Evolutionary conservation across 371 early-diverging fungal species (phyloP).

Genomic region (Apophysomyces ossiformis): DNA sequence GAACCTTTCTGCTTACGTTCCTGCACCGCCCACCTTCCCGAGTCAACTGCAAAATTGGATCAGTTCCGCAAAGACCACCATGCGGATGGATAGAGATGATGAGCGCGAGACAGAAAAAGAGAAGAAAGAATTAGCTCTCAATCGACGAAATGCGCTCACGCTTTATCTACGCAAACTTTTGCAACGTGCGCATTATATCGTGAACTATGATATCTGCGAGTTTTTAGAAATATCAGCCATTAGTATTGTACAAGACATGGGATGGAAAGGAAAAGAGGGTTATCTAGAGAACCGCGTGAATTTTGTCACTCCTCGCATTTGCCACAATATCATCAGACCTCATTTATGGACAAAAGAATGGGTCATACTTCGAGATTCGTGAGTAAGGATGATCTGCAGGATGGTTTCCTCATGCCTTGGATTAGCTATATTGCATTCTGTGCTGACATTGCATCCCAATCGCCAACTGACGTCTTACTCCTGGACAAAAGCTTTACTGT

Average conservation of each 20-base stretch:
- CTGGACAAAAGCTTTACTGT: conserved; percentile 43
- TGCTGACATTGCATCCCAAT: conserved; percentile 46
- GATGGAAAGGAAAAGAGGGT: conserved; percentile 89
- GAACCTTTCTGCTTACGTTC: conserved; percentile 31
- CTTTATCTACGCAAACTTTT: conserved; percentile 64
- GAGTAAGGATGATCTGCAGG: conserved; percentile 24
- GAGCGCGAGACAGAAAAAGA: conserved; percentile 26
- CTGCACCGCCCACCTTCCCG: conserved; percentile 49
- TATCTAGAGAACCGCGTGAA: conserved; percentile 66
- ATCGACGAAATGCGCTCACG: conserved; percentile 70
- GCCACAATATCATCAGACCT: conserved; percentile 37
- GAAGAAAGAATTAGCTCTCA: conserved; percentile 42
- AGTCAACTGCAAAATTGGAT: conserved; percentile 49
- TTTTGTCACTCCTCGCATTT: conserved; percentile 46
- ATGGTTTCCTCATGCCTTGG: not conserved
- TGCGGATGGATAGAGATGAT: conserved; percentile 22
- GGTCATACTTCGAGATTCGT: conserved; percentile 80
- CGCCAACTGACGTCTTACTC: conserved; percentile 54
- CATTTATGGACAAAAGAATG: conserved; percentile 69
- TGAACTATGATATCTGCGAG: conserved; percentile 75
- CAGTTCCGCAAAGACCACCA: conserved; percentile 38
- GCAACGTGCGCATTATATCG: conserved; percentile 59
- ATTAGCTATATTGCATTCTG: conserved; percentile 59
- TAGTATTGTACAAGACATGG: conserved; percentile 76
- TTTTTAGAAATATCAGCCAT: conserved; percentile 80